Evolutionary conservation across 441 rosid species (phyloP), one percentile per base, ranked within the genome.

Genomic region (Populus hybrid): DNA sequence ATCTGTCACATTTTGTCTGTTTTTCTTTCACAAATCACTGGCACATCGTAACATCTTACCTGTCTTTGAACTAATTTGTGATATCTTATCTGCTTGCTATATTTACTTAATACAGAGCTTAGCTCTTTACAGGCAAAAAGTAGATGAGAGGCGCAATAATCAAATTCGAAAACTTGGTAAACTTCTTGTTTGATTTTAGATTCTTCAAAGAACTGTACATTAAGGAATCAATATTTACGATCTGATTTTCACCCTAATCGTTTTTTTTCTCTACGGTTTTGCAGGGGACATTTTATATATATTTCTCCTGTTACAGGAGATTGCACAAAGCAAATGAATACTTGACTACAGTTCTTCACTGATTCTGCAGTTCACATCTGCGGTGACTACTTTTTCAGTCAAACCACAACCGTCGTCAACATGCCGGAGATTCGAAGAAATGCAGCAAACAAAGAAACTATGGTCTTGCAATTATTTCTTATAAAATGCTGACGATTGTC

Each of bases 61-160:
- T 19, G 19, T 7, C 63, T 57, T 7, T 57, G 63, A 57, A 57
- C 63, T 57, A 8, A 57, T 57, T 57, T 57, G 3, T 57, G 23
- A 2, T 35, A 69, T 69, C 53, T 34, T 9, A 69, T 36, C 72
- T 69, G 30, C 30, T 36, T 35, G 26, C 6, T 19, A 18, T 35
- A 19, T 57, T n/a, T 69, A 35, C 26, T 36, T 12, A 36, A 10
- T 34, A 57, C 76, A 73, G 69, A 35, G 68, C 36, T 21, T 73
- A 28, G 76, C 76, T 61, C 76, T 32, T 59, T 73, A 73, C 16
- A 61, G 76, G n/a, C 53, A 73, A 34, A 34, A 73, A 35, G 34
- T 73, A 32, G 76, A 73, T 61, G 68, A 59, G 50, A 61, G 53
- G 12, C 9, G n/a, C 53, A 73, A 5, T 73, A 46, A 61, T n/a